A percentile compares a stretch with the other conserved stretches of the same genome.
Evolutionary conservation across 208 protist genomes (phyloP).

Genomic region (Leishmania braziliensis): DNA sequence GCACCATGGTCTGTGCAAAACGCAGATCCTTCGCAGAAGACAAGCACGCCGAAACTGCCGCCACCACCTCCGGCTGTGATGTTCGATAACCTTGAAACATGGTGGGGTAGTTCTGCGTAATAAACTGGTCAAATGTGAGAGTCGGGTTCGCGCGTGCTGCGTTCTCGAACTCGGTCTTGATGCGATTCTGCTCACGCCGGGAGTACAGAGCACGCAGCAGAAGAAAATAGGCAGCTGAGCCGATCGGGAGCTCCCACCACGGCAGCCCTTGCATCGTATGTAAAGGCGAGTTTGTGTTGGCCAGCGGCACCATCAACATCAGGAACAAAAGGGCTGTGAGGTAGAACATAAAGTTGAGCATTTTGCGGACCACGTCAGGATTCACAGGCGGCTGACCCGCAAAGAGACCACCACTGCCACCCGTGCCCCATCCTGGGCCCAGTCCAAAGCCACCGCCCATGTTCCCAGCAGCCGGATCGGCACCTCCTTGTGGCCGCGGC

Average conservation of each 20-base stretch:
- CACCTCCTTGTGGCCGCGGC: constrained; percentile 27
- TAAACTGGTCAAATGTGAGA: constrained; percentile 83
- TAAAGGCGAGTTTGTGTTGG: constrained; percentile 57
- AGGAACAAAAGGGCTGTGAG: constrained; percentile 53
- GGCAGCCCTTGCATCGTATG: constrained; percentile 69
- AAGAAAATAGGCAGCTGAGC: constrained; percentile 61
- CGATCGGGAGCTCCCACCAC: constrained; percentile 80
- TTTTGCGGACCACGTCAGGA: constrained; percentile 23
- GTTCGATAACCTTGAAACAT: constrained; percentile 83
- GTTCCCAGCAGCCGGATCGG: constrained; percentile 3
- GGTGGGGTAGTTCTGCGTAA: constrained; percentile 63
- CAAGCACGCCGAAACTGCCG: constrained; percentile 71
- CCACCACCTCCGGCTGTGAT: constrained; percentile 69
- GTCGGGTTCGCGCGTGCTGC: constrained; percentile 46
- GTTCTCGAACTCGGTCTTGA: constrained; percentile 78
- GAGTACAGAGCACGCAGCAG: constrained; percentile 69
- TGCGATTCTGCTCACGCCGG: constrained; percentile 58
- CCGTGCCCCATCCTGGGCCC: constrained; percentile 16
- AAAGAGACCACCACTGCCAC: constrained; percentile 13
- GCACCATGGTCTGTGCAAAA: constrained; percentile 68
- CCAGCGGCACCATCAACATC: constrained; percentile 47
- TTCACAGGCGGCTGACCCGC: constrained; percentile 8
- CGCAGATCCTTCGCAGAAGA: constrained; percentile 54
- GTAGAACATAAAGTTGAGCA: constrained; percentile 74
- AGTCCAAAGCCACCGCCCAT: constrained; percentile 12